Evolutionary conservation across 2,329 filamentous ascomycete genomes (phyloP).

Genomic region (Apiospora aurea): DNA sequence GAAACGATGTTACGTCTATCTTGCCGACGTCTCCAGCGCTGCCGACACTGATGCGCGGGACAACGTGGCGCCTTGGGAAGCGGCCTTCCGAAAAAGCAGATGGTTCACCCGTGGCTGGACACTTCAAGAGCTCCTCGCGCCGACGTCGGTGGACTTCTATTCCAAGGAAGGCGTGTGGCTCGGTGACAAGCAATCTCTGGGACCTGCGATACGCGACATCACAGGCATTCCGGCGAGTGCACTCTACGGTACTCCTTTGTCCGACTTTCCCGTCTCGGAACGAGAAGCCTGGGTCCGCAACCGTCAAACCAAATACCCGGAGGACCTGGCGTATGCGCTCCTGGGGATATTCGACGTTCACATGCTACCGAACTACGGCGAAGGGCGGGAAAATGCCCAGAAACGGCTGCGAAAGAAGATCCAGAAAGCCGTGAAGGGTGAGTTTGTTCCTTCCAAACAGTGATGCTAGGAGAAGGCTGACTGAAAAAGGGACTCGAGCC

Average conservation of each 20-base stretch:
- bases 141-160: slow-evolving; percentile 26
- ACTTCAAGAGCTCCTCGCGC: slow-evolving; percentile 24
- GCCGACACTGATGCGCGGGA: not conserved
- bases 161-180: slow-evolving; percentile 26
- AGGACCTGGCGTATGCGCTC: slow-evolving; percentile 31
- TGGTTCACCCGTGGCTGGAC: slow-evolving; percentile 20
- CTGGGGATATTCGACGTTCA: slow-evolving; percentile 32
- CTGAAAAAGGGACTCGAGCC: slow-evolving; percentile 35
- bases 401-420: slow-evolving; percentile 31
- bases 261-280: slow-evolving; percentile 31
- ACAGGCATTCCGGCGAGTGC: slow-evolving; percentile 34
- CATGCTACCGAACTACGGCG: slow-evolving; percentile 30
- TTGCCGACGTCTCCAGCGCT: slow-evolving; percentile 29
- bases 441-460: not conserved
- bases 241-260: slow-evolving; percentile 32
- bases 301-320: slow-evolving; percentile 30
- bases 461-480: slow-evolving; percentile 25
- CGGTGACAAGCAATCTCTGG: slow-evolving; percentile 21
- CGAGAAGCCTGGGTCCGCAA: slow-evolving; percentile 28
- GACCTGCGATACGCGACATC: not conserved
- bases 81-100: slow-evolving; percentile 13
- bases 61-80: not conserved
- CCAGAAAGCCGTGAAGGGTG: slow-evolving; percentile 5
- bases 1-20: slow-evolving; percentile 32
- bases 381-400: slow-evolving; percentile 29